A percentile compares a stretch with the other conserved stretches of the same genome.
phyloP scores from a whole-genome alignment of 371 early-diverging fungal genomes.

The Syncephalastrum monosporum region DNA sequence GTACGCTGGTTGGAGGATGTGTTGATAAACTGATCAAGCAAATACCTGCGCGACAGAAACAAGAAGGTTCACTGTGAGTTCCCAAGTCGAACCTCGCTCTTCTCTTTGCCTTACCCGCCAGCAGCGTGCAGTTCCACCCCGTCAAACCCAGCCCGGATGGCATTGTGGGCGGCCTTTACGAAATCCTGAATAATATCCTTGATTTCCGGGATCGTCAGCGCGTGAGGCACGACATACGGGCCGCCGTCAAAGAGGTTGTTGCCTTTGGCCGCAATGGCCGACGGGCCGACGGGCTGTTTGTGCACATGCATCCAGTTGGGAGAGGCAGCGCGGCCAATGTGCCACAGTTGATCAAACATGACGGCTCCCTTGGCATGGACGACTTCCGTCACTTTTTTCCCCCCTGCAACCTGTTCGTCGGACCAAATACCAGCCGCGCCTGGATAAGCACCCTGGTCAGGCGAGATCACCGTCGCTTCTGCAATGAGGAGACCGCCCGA shows the following conservation, averaged over 20 bases:
- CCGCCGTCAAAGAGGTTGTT: conserved; percentile 3
- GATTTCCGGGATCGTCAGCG: conserved; percentile 27
- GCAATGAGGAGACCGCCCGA: conserved; percentile 52
- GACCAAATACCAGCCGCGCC: conserved; percentile 45
- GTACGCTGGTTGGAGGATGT: conserved; percentile 46
- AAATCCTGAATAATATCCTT: conserved; percentile 24
- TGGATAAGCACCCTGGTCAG: conserved; percentile 31
- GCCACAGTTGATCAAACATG: conserved; percentile 49
- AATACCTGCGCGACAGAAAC: conserved; percentile 30
- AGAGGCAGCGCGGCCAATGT: conserved; percentile 10
- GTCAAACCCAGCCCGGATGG: conserved; percentile 56
- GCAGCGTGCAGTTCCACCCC: conserved; percentile 64
- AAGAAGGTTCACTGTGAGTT: background rate
- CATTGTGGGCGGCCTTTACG: conserved; percentile 33
- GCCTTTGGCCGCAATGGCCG: background rate
- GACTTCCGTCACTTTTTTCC: conserved; percentile 54
- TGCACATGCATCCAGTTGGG: no score
- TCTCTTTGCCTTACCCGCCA: conserved; percentile 40
- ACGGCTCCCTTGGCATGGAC: conserved; percentile 54
- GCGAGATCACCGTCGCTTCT: conserved; percentile 52
- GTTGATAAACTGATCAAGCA: conserved; percentile 50
- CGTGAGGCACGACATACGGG: background rate
- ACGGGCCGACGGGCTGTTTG: no score
- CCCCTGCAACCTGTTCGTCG: conserved; percentile 47
- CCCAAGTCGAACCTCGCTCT: background rate